Evolutionary conservation across 192 early-diverging fungal species (phyloP).

Genomic region (Coemansia sp.): DNA sequence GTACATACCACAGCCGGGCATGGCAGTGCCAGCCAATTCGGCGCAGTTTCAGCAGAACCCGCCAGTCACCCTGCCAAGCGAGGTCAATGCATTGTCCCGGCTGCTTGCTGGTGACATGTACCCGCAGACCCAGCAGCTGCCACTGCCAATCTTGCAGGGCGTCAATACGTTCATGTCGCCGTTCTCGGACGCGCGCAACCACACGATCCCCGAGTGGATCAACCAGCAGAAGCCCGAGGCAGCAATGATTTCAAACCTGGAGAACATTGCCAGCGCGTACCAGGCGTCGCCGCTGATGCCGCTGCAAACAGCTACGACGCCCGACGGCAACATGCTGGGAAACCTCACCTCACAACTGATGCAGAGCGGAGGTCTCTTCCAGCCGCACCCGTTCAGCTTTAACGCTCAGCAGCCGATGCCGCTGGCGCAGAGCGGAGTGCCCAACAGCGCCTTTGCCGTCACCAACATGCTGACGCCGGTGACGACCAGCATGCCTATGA

Average conservation of each 20-base stretch:
- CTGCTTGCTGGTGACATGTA: slow-evolving; percentile 48
- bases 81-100: slow-evolving; percentile 22
- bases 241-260: slow-evolving; percentile 41
- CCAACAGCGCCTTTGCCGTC: slow-evolving; percentile 8
- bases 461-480: slow-evolving; percentile 12
- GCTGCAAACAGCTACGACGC: slow-evolving; percentile 10
- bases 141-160: slow-evolving; percentile 43
- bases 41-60: not conserved
- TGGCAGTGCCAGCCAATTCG: not conserved
- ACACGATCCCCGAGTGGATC: slow-evolving; percentile 43
- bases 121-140: slow-evolving; percentile 42
- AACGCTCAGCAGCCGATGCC: slow-evolving; percentile 1
- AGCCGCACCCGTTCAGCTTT: slow-evolving; percentile 8
- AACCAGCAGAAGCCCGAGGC: slow-evolving; percentile 46
- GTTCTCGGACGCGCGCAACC: slow-evolving; percentile 29
- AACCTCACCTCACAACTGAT: slow-evolving; percentile 39
- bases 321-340: slow-evolving; percentile 25
- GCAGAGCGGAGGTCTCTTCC: slow-evolving; percentile 15
- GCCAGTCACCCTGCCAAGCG: slow-evolving; percentile 10
- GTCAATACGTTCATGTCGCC: slow-evolving; percentile 51
- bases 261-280: slow-evolving; percentile 44
- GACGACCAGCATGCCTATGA: not conserved
- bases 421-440: not conserved
- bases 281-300: slow-evolving; percentile 25
- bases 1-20: not conserved